Conservation (phyloP, 2,329 filamentous ascomycete species). For the Colletotrichum euphorbiae region DNA sequence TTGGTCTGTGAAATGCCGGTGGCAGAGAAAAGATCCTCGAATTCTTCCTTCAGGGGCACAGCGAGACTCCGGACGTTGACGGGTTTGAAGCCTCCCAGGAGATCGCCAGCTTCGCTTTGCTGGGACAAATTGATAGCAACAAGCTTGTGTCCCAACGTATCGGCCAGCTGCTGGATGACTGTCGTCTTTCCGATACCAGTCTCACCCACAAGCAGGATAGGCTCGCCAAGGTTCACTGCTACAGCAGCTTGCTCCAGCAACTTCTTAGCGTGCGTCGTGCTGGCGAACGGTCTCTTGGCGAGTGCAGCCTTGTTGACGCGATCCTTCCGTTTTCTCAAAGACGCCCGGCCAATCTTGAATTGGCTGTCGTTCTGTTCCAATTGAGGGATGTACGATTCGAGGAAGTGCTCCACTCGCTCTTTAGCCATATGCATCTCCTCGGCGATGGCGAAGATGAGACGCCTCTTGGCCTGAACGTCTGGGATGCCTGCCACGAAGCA, state of each 20-base stretch:
- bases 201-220: constrained; percentile 94
- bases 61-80: constrained; percentile 90
- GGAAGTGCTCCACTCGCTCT: constrained; percentile 82
- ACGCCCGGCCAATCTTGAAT: constrained; percentile 74
- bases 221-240: constrained; percentile 85
- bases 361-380: constrained; percentile 71
- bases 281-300: constrained; percentile 80
- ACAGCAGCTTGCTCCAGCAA: constrained; percentile 90
- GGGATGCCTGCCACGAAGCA: constrained; percentile 89
- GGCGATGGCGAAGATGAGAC: constrained; percentile 78
- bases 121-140: constrained; percentile 96
- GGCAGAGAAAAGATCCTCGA: constrained; percentile 86
- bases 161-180: constrained; percentile 91
- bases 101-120: constrained; percentile 96
- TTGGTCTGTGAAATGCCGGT: constrained; percentile 88
- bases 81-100: constrained; percentile 96
- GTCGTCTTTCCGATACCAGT: constrained; percentile 99
- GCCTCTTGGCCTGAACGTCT: constrained; percentile 68
- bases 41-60: constrained; percentile 91
- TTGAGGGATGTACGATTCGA: constrained; percentile 77
- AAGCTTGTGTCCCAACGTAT: constrained; percentile 84
- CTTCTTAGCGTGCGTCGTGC: constrained; percentile 84
- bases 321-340: constrained; percentile 67
- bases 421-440: constrained; percentile 89
- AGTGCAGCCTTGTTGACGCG: constrained; percentile 61